Percentiles rank a stretch among this genome's conserved stretches.
phyloP scores from a whole-genome alignment of 331 rosid species.

The Quercus tomentella region DNA sequence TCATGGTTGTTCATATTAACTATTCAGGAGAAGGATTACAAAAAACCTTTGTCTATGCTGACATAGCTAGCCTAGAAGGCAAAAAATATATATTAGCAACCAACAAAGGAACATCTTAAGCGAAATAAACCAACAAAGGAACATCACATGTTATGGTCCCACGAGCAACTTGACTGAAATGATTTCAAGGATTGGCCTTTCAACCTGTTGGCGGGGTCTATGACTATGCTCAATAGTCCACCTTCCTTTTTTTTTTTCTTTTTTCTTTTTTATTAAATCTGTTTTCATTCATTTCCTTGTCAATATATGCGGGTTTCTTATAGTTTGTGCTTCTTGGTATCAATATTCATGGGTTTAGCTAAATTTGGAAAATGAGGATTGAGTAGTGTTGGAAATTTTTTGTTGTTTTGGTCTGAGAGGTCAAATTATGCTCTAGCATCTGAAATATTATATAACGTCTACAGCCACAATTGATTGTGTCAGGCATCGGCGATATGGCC shows the following conservation, averaged over 20 bases:
- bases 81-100: slow-evolving; percentile 2
- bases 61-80: slow-evolving; percentile 7
- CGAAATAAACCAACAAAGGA: not conserved
- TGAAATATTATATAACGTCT: too few relatives aligned
- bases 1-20: slow-evolving; percentile 15
- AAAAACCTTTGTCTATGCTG: slow-evolving; percentile 8
- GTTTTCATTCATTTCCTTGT: not conserved
- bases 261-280: not conserved
- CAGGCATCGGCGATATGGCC: too few relatives aligned
- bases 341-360: not conserved
- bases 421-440: not conserved
- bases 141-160: slow-evolving; percentile 30
- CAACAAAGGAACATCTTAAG: slow-evolving; percentile 2
- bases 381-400: not conserved
- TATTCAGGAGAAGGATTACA: not conserved
- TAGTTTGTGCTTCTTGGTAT: not conserved
- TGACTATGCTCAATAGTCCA: not conserved
- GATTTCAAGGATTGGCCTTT: slow-evolving; percentile 23
- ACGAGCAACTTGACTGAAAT: slow-evolving; percentile 6
- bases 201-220: slow-evolving; percentile 1
- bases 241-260: not conserved
- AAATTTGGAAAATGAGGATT: not conserved
- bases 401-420: not conserved
- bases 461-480: too few relatives aligned
- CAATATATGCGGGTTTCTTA: not conserved